A percentile compares a stretch with the other conserved stretches of the same genome.
phyloP scores from a whole-genome alignment of 345 rosid species.

The Euphorbia lathyris region DNA sequence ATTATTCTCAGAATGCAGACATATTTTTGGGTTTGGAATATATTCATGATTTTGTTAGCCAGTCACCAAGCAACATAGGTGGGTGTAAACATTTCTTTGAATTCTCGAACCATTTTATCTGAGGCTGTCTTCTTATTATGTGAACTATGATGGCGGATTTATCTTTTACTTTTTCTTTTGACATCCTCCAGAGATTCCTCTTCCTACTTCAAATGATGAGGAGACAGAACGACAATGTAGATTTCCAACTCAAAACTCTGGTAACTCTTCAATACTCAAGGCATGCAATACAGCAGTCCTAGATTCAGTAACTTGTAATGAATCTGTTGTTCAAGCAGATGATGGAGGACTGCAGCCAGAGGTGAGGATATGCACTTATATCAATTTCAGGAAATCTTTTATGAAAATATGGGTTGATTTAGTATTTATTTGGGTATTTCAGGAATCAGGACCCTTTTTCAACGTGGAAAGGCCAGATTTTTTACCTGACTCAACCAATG shows the following conservation, averaged over 20 bases:
- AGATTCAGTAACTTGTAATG: slow-evolving; percentile 15
- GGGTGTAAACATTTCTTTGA: slow-evolving; percentile 10
- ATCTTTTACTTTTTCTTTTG: not conserved
- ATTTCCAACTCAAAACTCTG: slow-evolving; percentile 9
- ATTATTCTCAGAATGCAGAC: slow-evolving; percentile 30
- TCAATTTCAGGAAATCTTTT: slow-evolving; percentile 9
- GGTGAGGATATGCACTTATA: slow-evolving; percentile 25
- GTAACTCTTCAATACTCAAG: slow-evolving; percentile 7
- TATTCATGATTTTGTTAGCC: slow-evolving; percentile 21
- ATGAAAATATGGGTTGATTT: slow-evolving; percentile 17
- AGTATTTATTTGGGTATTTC: slow-evolving; percentile 17
- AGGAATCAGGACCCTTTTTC: slow-evolving; percentile 38
- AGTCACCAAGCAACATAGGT: slow-evolving; percentile 19
- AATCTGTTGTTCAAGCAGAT: slow-evolving; percentile 19
- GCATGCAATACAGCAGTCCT: slow-evolving; percentile 7
- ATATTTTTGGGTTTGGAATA: slow-evolving; percentile 28
- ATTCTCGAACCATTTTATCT: not conserved
- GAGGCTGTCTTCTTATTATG: not conserved
- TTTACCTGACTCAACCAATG: slow-evolving; percentile 28
- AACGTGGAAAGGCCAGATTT: slow-evolving; percentile 40
- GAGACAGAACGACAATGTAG: slow-evolving; percentile 3
- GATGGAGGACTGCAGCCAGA: slow-evolving; percentile 23
- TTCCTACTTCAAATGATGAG: slow-evolving; percentile 3
- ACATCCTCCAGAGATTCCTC: slow-evolving; percentile 19
- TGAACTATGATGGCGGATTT: not conserved